A percentile compares a stretch with the other conserved stretches of the same genome.
These are phyloP conservation scores for Phascolomyces articulosus DNA, from an alignment of 371 early-diverging fungal species.

Conservation along the genomic window DNA sequence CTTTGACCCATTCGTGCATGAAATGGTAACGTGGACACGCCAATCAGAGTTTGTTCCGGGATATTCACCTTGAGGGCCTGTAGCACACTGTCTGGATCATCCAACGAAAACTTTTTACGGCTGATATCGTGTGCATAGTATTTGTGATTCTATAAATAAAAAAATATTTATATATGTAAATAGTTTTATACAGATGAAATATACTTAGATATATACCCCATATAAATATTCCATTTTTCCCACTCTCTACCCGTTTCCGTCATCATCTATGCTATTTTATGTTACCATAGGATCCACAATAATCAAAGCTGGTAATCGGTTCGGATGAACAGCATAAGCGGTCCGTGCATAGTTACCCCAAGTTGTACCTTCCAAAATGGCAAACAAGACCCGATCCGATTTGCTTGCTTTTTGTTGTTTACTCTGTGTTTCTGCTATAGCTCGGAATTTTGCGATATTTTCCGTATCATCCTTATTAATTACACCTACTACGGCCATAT, in stretches of 20 bases:
- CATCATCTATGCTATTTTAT: too few relatives aligned
- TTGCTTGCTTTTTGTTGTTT: conserved; percentile 15
- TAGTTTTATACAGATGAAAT: too few relatives aligned
- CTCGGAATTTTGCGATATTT: conserved; percentile 24
- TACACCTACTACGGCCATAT: conserved; percentile 32
- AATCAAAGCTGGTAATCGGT: conserved; percentile 22
- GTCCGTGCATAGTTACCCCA: conserved; percentile 25
- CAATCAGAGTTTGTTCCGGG: conserved; percentile 10
- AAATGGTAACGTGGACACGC: conserved; percentile 21
- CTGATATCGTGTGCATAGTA: conserved; percentile 19
- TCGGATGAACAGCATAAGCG: conserved; percentile 19
- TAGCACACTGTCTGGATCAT: conserved; percentile 16
- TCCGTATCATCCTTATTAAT: conserved; percentile 21
- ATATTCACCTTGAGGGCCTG: conserved; percentile 14
- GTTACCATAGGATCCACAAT: conserved; percentile 29
- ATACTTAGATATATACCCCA: too few relatives aligned
- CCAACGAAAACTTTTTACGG: conserved; percentile 16
- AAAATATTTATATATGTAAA: too few relatives aligned
- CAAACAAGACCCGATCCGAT: conserved; percentile 26
- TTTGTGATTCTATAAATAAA: conserved; percentile 11
- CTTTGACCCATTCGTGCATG: conserved; percentile 18
- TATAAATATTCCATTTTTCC: too few relatives aligned
- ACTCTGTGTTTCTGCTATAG: conserved; percentile 7
- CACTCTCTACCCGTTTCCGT: too few relatives aligned
- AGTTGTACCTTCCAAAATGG: conserved; percentile 17